Evolutionary conservation across 768 basidiomycete species (phyloP).

Genomic region (Agaricus blazei): DNA sequence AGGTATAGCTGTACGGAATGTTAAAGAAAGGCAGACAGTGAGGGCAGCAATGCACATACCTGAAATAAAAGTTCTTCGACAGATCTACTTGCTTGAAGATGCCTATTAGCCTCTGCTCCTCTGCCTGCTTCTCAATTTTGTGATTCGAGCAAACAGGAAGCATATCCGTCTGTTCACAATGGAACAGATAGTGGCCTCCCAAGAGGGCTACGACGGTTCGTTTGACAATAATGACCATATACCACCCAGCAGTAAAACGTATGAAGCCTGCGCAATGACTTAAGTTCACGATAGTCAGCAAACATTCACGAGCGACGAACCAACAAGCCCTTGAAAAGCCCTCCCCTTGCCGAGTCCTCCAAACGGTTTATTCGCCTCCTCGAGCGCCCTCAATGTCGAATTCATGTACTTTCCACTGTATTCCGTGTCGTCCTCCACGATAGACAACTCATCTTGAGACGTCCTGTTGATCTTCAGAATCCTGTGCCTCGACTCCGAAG

Average conservation of each 20-base stretch:
- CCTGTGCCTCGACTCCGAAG: conserved; percentile 81
- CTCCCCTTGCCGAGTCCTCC: conserved; percentile 82
- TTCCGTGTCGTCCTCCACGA: conserved; percentile 84
- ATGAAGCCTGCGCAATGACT: conserved; percentile 66
- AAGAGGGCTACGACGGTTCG: conserved; percentile 89
- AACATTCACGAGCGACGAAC: conserved; percentile 25
- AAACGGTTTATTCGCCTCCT: conserved; percentile 86
- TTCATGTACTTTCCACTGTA: conserved; percentile 91
- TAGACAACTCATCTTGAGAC: conserved; percentile 62
- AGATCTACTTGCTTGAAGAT: conserved; percentile 96
- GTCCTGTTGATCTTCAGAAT: conserved; percentile 94
- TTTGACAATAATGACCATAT: conserved; percentile 87
- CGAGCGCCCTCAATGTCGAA: conserved; percentile 88
- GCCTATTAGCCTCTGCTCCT: conserved; percentile 84
- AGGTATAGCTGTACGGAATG: conserved; percentile 69
- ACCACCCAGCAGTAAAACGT: conserved; percentile 93
- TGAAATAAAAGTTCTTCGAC: conserved; percentile 99
- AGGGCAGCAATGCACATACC: conserved; percentile 36
- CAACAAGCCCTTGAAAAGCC: conserved; percentile 80
- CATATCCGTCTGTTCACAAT: conserved; percentile 89
- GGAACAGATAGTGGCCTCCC: conserved; percentile 94
- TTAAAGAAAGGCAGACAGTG: conserved; percentile 2
- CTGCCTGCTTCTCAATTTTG: conserved; percentile 81
- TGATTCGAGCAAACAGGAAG: conserved; percentile 72
- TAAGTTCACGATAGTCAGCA: not conserved